Evolutionary conservation across 2,329 filamentous ascomycete genomes (phyloP).

Genomic region (Aspergillus udagawae): DNA sequence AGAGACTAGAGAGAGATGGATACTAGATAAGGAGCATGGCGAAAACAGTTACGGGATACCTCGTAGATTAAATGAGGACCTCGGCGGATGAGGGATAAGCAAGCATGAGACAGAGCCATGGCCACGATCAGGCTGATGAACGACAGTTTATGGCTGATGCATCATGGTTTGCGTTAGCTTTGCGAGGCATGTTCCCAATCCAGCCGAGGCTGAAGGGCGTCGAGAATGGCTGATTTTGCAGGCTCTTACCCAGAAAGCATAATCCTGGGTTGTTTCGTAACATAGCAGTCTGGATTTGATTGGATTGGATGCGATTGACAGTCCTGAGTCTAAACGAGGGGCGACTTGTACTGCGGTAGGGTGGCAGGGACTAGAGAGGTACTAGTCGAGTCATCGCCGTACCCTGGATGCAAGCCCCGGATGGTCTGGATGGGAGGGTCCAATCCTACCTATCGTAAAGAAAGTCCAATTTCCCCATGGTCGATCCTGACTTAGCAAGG

Average conservation of each 20-base stretch:
- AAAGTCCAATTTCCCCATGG: slow-evolving; percentile 16
- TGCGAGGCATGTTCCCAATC: not conserved
- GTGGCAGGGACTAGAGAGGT: too few relatives aligned
- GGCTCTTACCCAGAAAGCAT: not conserved
- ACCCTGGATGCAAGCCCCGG: not conserved
- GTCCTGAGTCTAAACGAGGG: not conserved
- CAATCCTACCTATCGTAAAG: not conserved
- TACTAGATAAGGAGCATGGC: not conserved
- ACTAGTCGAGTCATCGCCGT: too few relatives aligned
- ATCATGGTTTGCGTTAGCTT: not conserved
- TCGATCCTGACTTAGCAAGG: slow-evolving; percentile 8
- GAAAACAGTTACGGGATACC: not conserved
- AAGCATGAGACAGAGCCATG: not conserved
- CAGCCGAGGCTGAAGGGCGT: not conserved
- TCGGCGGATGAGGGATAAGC: not conserved
- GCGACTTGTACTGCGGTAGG: not conserved
- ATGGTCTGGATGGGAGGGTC: not conserved
- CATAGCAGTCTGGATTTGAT: not conserved
- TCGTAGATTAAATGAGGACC: not conserved
- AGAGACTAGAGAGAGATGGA: not conserved
- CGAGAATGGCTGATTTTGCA: not conserved
- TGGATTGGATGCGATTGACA: not conserved
- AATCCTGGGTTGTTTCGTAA: not conserved
- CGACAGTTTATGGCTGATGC: not conserved
- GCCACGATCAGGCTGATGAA: not conserved